Evolutionary conservation across 2,329 filamentous ascomycete species (phyloP).

Genomic region (Neonectria punicea): DNA sequence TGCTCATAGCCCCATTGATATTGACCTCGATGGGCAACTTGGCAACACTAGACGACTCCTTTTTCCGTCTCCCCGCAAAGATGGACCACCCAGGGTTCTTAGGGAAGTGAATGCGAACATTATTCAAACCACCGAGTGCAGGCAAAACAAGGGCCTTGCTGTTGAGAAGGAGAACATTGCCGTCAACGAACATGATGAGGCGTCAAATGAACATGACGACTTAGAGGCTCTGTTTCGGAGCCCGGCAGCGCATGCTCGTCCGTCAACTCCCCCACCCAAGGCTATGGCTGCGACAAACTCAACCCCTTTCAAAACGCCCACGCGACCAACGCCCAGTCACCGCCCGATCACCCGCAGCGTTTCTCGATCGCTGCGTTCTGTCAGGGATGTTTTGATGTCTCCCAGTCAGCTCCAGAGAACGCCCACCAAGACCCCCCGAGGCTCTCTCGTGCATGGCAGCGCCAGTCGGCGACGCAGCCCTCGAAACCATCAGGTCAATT

Average conservation of each 20-base stretch:
- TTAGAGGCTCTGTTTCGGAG: constrained; percentile 75
- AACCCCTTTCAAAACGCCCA: constrained; percentile 70
- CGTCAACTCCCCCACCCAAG: constrained; percentile 64
- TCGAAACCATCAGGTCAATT: constrained; percentile 50
- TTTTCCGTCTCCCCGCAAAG: constrained; percentile 80
- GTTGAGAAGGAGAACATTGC: constrained; percentile 59
- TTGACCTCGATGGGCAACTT: constrained; percentile 58
- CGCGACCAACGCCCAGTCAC: constrained; percentile 69
- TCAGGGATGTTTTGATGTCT: constrained; percentile 53
- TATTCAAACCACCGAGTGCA: constrained; percentile 55
- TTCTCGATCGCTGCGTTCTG: constrained; percentile 64
- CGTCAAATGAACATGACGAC: constrained; percentile 57
- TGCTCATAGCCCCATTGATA: constrained; percentile 66
- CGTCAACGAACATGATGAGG: constrained; percentile 53
- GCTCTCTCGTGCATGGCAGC: constrained; percentile 43
- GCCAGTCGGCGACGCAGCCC: constrained; percentile 56
- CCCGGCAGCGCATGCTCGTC: constrained; percentile 55
- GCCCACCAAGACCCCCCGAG: constrained; percentile 57
- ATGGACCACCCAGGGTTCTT: constrained; percentile 69
- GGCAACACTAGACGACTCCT: constrained; percentile 74
- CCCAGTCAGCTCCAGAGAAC: constrained; percentile 61
- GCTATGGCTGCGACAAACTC: constrained; percentile 51
- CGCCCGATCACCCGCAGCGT: constrained; percentile 71
- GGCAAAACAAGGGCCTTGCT: constrained; percentile 48
- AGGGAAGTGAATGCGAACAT: constrained; percentile 67